Evolutionary conservation across 2,329 filamentous ascomycete genomes (phyloP).

Genomic region (Pseudogymnoascus destructans): DNA sequence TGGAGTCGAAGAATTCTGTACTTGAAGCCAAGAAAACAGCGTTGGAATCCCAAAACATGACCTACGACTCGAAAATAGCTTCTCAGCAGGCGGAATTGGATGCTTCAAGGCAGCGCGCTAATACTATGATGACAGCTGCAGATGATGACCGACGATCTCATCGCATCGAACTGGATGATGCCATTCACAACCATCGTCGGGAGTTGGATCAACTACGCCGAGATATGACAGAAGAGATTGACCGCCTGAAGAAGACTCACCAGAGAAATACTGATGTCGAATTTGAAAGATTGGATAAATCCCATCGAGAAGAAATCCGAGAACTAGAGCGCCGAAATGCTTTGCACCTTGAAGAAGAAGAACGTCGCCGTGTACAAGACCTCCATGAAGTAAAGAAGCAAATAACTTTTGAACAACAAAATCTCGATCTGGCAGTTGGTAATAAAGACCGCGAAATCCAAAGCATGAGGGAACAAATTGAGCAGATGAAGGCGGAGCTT

Average conservation of each 20-base stretch:
- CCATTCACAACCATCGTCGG: conserved; percentile 39
- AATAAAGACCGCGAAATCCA: conserved; percentile 42
- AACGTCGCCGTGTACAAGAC: conserved; percentile 43
- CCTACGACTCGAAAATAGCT: conserved; percentile 35
- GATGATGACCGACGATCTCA: conserved; percentile 39
- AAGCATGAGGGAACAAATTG: conserved; percentile 33
- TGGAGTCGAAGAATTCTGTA: background rate
- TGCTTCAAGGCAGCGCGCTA: conserved; percentile 39
- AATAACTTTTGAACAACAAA: conserved; percentile 33
- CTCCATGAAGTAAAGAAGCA: conserved; percentile 49
- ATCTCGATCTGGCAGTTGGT: conserved; percentile 20
- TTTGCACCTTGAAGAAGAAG: conserved; percentile 52
- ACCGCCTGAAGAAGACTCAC: conserved; percentile 46
- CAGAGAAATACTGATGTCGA: conserved; percentile 44
- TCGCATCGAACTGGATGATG: conserved; percentile 42
- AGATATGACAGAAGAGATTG: conserved; percentile 39
- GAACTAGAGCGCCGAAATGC: conserved; percentile 24
- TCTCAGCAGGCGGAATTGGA: conserved; percentile 56
- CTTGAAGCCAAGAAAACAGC: background rate
- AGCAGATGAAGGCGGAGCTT: conserved; percentile 37
- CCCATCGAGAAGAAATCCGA: conserved; percentile 19
- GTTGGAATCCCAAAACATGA: conserved; percentile 31
- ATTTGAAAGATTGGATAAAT: conserved; percentile 19
- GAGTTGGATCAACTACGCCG: conserved; percentile 40
- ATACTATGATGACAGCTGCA: conserved; percentile 34